These are phyloP conservation scores for Haematococcus sp. DNA, from an alignment of 139 green algal genomes.

Conservation along the genomic window DNA sequence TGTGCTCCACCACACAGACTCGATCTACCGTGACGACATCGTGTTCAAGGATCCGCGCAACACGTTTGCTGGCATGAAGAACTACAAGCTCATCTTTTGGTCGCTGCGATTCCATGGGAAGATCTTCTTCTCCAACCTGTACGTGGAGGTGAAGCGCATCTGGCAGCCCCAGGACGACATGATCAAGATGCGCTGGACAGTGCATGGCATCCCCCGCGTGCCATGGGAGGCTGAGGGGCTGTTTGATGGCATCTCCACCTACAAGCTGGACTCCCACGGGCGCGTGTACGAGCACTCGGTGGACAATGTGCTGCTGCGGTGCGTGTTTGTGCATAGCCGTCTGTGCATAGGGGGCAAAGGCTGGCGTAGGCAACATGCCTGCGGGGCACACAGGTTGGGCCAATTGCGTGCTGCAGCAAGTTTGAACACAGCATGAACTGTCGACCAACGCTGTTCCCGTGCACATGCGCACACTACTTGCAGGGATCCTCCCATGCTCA, in stretches of 20 bases:
- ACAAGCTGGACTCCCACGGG: slow-evolving; percentile 80
- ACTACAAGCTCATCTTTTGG: slow-evolving; percentile 93
- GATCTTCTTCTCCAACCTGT: slow-evolving; percentile 85
- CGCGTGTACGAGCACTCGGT: slow-evolving; percentile 81
- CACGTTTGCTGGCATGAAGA: slow-evolving; percentile 78
- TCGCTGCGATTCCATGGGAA: slow-evolving; percentile 83
- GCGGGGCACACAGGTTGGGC: too few relatives aligned
- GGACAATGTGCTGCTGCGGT: slow-evolving; percentile 76
- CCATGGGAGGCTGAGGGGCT: slow-evolving; percentile 81
- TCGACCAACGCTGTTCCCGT: neutral
- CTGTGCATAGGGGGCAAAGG: too few relatives aligned
- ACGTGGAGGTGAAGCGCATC: slow-evolving; percentile 86
- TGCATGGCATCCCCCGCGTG: slow-evolving; percentile 81
- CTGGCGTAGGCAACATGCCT: too few relatives aligned
- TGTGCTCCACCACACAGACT: slow-evolving; percentile 44
- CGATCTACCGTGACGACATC: slow-evolving; percentile 91
- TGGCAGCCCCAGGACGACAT: slow-evolving; percentile 84
- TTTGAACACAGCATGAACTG: neutral
- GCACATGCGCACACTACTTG: too few relatives aligned
- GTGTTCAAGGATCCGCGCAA: slow-evolving; percentile 86
- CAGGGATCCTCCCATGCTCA: slow-evolving; percentile 32
- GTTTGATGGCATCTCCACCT: slow-evolving; percentile 92
- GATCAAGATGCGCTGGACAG: slow-evolving; percentile 87
- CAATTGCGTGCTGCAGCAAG: too few relatives aligned
- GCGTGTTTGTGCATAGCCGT: neutral